Conservation (phyloP, 2,329 filamentous ascomycete genomes). For the Penicillium sp. region DNA sequence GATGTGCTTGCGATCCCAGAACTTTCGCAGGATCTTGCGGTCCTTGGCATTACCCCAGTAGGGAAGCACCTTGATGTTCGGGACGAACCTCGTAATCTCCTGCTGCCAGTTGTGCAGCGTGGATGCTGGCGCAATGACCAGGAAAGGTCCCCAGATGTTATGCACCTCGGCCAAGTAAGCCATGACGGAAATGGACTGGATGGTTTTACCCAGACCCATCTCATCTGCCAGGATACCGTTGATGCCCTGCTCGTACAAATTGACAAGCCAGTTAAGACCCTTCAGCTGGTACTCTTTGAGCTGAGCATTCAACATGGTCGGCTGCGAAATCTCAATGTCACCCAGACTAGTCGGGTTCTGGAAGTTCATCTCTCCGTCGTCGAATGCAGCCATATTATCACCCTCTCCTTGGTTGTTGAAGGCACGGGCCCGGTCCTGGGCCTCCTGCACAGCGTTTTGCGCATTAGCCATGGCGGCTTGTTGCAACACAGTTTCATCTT, state of each 20-base stretch:
- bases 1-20: slow-evolving; percentile 97
- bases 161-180: slow-evolving; percentile 95
- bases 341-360: slow-evolving; percentile 96
- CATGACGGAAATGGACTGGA: slow-evolving; percentile 99
- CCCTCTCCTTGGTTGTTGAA: slow-evolving; percentile 78
- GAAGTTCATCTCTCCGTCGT: slow-evolving; percentile 99
- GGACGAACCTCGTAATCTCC: slow-evolving; percentile 93
- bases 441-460: slow-evolving; percentile 91
- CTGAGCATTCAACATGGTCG: slow-evolving; percentile 87
- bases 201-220: slow-evolving; percentile 99
- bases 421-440: slow-evolving; percentile 84
- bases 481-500: slow-evolving; percentile 78
- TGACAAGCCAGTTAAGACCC: slow-evolving; percentile 98
- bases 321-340: slow-evolving; percentile 90
- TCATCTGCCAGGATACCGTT: slow-evolving; percentile 98
- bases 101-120: slow-evolving; percentile 99
- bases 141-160: slow-evolving; percentile 96
- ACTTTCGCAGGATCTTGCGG: slow-evolving; percentile 93
- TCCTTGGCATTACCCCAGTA: slow-evolving; percentile 97
- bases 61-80: slow-evolving; percentile 88
- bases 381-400: slow-evolving; percentile 65
- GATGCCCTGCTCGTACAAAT: slow-evolving; percentile 98
- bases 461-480: slow-evolving; percentile 92
- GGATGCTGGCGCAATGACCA: slow-evolving; percentile 93
- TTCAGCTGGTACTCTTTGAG: slow-evolving; percentile 99